Conservation (phyloP, 148 eudicot genomes). For the Chenopodium quinoa region DNA sequence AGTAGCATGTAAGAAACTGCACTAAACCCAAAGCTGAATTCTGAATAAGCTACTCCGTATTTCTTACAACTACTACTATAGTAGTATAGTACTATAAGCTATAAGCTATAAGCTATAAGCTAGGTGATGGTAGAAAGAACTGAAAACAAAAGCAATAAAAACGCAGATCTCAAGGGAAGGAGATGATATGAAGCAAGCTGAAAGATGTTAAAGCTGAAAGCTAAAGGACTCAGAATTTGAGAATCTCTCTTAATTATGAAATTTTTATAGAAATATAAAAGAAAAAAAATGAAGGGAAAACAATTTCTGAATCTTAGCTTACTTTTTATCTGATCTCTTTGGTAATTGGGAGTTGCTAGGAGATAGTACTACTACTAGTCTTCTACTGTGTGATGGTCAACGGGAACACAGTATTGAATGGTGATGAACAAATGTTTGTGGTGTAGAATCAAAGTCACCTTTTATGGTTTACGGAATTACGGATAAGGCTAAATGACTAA, state of each 20-base stretch:
- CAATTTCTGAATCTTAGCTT: not conserved
- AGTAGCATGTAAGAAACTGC: constrained; percentile 12
- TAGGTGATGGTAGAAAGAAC: not conserved
- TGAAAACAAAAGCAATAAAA: not conserved
- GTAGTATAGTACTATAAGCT: not conserved
- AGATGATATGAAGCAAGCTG: no score
- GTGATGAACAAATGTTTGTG: not conserved
- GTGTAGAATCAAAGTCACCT: not conserved
- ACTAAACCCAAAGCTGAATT: constrained; percentile 16
- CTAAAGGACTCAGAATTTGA: constrained; percentile 8
- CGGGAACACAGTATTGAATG: constrained; percentile 22
- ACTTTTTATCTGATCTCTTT: not conserved
- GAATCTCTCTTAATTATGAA: not conserved
- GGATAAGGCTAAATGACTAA: no score
- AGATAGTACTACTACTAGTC: not conserved
- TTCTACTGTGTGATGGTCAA: constrained; percentile 23
- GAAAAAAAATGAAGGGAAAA: not conserved
- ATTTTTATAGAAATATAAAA: no score
- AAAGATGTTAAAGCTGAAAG: not conserved
- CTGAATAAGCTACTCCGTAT: not conserved
- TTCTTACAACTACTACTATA: not conserved
- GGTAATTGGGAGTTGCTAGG: not conserved
- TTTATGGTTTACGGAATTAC: no score
- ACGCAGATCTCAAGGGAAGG: not conserved
- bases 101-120: not conserved